These are phyloP conservation scores for Wickerhamomyces chaumierensis DNA, from an alignment of 805 yeast species.

Conservation along the genomic window DNA sequence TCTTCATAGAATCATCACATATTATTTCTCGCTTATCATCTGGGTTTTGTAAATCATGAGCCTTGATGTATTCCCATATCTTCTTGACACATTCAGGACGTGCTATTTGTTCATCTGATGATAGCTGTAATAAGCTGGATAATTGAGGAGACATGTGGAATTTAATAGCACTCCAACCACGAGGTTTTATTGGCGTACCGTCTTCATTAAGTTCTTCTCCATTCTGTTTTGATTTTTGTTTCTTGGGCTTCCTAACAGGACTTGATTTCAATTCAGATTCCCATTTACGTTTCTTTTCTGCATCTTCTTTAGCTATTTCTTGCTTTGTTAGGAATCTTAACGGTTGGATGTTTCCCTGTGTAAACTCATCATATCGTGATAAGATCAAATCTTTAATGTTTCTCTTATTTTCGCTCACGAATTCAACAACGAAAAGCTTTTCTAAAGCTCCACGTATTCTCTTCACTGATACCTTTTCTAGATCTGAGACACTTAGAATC, in stretches of 20 bases:
- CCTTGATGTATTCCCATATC: constrained; percentile 64
- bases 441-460: constrained; percentile 63
- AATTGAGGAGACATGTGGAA: neutral
- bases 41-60: constrained; percentile 53
- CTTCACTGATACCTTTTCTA: constrained; percentile 60
- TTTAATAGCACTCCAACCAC: neutral
- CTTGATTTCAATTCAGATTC: constrained; percentile 1
- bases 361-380: constrained; percentile 39
- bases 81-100: constrained; percentile 62
- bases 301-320: constrained; percentile 33
- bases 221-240: constrained; percentile 1
- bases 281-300: constrained; percentile 23
- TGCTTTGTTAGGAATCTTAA: constrained; percentile 10
- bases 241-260: constrained; percentile 1
- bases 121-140: neutral
- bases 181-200: neutral
- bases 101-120: constrained; percentile 26
- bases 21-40: constrained; percentile 50
- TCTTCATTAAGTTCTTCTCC: neutral
- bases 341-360: constrained; percentile 26
- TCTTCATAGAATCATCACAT: constrained; percentile 47
- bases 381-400: constrained; percentile 49
- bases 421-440: constrained; percentile 48
- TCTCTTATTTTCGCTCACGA: constrained; percentile 35
- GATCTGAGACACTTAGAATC: constrained; percentile 57